Conservation (phyloP, 768 basidiomycete species). For the Gymnopilus junonius region DNA sequence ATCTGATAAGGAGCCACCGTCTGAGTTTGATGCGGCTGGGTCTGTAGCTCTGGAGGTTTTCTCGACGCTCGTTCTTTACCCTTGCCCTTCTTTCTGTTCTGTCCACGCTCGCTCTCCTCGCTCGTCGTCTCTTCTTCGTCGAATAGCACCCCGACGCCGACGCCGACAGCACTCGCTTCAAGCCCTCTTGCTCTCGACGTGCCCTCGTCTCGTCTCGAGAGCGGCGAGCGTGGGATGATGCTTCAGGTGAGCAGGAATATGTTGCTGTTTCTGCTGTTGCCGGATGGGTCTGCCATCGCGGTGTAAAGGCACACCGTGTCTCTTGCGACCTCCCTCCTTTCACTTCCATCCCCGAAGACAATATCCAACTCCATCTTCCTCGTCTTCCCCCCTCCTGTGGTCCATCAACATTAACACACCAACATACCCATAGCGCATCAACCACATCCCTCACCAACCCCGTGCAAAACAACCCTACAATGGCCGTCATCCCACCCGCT, state of each 20-base stretch:
- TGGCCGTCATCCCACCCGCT: conserved; percentile 77
- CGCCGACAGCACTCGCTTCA: background rate
- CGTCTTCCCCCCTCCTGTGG: conserved; percentile 33
- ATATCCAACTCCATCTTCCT: conserved; percentile 47
- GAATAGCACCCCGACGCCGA: background rate
- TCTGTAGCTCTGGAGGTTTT: background rate
- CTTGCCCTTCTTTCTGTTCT: background rate
- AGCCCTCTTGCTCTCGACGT: conserved; percentile 4
- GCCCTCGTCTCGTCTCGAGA: conserved; percentile 13
- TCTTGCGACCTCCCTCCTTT: background rate
- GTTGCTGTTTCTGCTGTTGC: background rate
- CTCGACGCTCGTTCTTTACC: background rate
- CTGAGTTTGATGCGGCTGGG: background rate
- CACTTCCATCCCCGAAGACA: conserved; percentile 27
- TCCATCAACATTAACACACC: background rate
- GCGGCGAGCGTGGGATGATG: conserved; percentile 32
- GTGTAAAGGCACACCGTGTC: conserved; percentile 8
- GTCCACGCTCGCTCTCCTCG: background rate
- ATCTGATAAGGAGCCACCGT: background rate
- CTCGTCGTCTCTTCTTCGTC: background rate
- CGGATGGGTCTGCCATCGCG: conserved; percentile 11
- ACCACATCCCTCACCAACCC: conserved; percentile 76
- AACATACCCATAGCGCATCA: conserved; percentile 19
- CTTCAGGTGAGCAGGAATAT: conserved; percentile 21
- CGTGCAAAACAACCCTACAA: conserved; percentile 84